Base-by-base conservation (phyloP, 1,139 yeast genomes). In the Diutina neorugosa region DNA sequence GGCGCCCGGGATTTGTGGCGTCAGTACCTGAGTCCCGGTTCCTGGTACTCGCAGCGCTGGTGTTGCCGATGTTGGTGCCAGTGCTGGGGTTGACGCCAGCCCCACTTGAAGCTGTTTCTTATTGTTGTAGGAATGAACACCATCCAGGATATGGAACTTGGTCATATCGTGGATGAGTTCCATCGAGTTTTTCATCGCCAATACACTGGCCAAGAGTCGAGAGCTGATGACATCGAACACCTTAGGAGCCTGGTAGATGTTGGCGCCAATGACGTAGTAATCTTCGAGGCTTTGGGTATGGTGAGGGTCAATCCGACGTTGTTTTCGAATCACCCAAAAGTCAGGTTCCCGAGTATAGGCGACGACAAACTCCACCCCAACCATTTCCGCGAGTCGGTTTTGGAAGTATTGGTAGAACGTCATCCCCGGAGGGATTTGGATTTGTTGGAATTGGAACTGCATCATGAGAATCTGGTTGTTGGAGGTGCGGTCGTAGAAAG, bases 381-480 rank as follows among this genome's bases (percentile, higher is more conserved):
- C 80, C 89, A 93, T 84, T 60, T 86, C 88, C 55, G 74, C 70
- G 56, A 93, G 74, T 61, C 85, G 86, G 53, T 69, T 67, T 59
- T 73, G 80, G 55, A 81, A 68, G 62, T 77, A 73, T 58, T 67
- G 62, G 54, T 66, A 66, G 58, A 75, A 69, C 55, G 70, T 64
- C 56, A 67, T 60, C 51, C 65, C 62, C 31, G 68, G 66, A 5
- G 75, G 79, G 34, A 74, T 69, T 18, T 46, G 50, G n/a, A 46
- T 27, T 54, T 82, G 86, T 60, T 83, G 86, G 75, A 84, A 90
- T 66, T 91, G 98, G 56, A 86, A 80, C 67, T 93, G 99, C 98
- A 93, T 93, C 69, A 87, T 87, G 46, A 94, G 77, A 41, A 89
- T 94, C 67, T 91, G 98, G 67, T 93, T 93, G 67, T 90, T 93